Evolutionary conservation across 2,329 filamentous ascomycete genomes (phyloP), one percentile per base, ranked within the genome.

Genomic region (Claviceps sorghi): DNA sequence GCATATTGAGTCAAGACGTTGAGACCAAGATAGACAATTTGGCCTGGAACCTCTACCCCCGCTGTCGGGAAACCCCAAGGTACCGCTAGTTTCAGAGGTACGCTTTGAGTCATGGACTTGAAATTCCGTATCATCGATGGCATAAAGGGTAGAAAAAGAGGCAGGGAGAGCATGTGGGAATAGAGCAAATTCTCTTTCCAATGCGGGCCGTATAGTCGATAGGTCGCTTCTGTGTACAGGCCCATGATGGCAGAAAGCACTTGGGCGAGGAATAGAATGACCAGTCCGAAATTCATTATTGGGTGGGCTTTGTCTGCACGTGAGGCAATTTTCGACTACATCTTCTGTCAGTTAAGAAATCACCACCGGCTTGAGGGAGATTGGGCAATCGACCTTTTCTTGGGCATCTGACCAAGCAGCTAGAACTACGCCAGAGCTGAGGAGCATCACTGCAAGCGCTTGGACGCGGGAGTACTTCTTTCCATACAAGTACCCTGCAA

Each of bases 151-250:
- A 86, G 61, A 62, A 91, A 93, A 22, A 93, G 73, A 0, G 87
- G 86, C 44, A 93, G 70, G 0, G 84, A 87, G 22, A 91, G 74
- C 8, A 88, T 65, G 58, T 86, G 82, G 1, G 87, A 94, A 72
- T 97, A 98, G 71, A 98, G 97, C 13, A 98, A 76, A 58, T 95
- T 95, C 67, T 97, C 93, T 60, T 84, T 86, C 88, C 93, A 97
- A 66, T 93, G 85, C 32, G 86, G 86, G 6, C 90, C 89, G 66
- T 95, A 89, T 53, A 77, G 78, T 54, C 78, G 78, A 70, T 97
- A 98, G 1, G 90, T 88, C 58, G 89, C 82, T 66, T 98, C 90
- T 0, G 91, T 91, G 65, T 95, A 97, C 32, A 96, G 78, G 4
- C 93, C 93, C 84, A 97, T 96, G 62, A 90, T 85, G 22, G 93